These are phyloP conservation scores for Saccharomycopsis phalli DNA, from an alignment of 1,139 yeast genomes.

Conservation along the genomic window DNA sequence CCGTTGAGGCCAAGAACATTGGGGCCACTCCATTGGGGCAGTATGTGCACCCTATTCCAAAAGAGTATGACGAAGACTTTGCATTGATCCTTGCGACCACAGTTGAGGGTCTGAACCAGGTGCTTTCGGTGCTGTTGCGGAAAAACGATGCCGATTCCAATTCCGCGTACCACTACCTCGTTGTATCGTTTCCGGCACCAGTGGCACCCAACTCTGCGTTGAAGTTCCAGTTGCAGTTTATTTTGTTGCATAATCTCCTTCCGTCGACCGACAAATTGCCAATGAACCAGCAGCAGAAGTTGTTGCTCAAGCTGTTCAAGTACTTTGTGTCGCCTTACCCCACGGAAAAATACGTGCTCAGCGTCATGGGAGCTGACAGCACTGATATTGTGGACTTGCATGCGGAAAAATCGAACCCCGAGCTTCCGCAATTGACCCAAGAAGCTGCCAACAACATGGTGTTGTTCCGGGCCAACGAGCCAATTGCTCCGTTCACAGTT, in stretches of 20 bases:
- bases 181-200: slow-evolving; percentile 52
- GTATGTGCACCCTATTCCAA: slow-evolving; percentile 48
- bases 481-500: slow-evolving; percentile 21
- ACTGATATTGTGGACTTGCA: slow-evolving; percentile 35
- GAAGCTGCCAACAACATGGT: slow-evolving; percentile 9
- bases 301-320: slow-evolving; percentile 48
- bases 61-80: slow-evolving; percentile 35
- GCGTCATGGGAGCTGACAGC: slow-evolving; percentile 43
- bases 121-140: slow-evolving; percentile 21
- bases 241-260: slow-evolving; percentile 38
- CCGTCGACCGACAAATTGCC: slow-evolving; percentile 61
- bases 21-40: slow-evolving; percentile 44
- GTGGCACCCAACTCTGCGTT: slow-evolving; percentile 53
- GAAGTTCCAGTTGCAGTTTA: slow-evolving; percentile 44
- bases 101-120: slow-evolving; percentile 27
- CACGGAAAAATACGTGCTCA: slow-evolving; percentile 44
- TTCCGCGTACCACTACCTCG: slow-evolving; percentile 34
- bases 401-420: slow-evolving; percentile 21
- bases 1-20: slow-evolving; percentile 50
- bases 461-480: slow-evolving; percentile 4
- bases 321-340: slow-evolving; percentile 56
- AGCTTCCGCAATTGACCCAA: slow-evolving; percentile 11
- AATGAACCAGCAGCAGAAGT: slow-evolving; percentile 54
- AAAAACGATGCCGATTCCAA: slow-evolving; percentile 27
- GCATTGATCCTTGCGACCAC: slow-evolving; percentile 40